Evolutionary conservation across 2,329 filamentous ascomycete species (phyloP).

Genomic region (Parafenestella ontariensis): DNA sequence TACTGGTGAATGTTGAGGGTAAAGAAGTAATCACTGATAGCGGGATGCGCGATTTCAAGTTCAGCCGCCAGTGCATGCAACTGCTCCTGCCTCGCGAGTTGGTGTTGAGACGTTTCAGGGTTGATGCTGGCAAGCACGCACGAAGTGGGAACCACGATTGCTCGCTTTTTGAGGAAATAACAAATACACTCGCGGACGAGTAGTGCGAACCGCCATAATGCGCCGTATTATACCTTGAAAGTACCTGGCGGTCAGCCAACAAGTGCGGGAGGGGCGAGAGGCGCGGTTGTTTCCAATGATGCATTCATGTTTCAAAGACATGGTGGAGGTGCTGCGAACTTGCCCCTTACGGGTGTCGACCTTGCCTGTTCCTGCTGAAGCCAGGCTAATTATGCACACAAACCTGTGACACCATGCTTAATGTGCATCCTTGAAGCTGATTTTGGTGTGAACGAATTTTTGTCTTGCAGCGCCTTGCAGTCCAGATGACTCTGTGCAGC

Average conservation of each 20-base stretch:
- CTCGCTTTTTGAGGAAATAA: too few species aligned
- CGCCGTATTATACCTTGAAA: slow-evolving; percentile 20
- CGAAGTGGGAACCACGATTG: not conserved
- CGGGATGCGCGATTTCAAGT: not conserved
- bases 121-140: slow-evolving; percentile 9
- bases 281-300: slow-evolving; percentile 27
- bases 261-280: slow-evolving; percentile 12
- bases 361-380: slow-evolving; percentile 17
- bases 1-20: not conserved
- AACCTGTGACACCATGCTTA: slow-evolving; percentile 5
- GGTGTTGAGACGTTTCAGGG: not conserved
- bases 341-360: slow-evolving; percentile 7
- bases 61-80: not conserved
- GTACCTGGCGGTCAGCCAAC: slow-evolving; percentile 2
- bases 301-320: slow-evolving; percentile 23
- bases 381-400: slow-evolving; percentile 17
- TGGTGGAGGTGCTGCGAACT: slow-evolving; percentile 5
- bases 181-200: too few species aligned
- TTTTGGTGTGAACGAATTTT: slow-evolving; percentile 4
- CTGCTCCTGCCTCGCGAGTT: slow-evolving; percentile 2
- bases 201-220: slow-evolving; percentile 9
- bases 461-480: slow-evolving; percentile 5
- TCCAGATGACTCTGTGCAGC: slow-evolving; percentile 6
- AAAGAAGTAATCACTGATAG: not conserved
- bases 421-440: slow-evolving; percentile 5